phyloP scores from a whole-genome alignment of 2,329 filamentous ascomycete species.

The Huntiella decipiens region DNA sequence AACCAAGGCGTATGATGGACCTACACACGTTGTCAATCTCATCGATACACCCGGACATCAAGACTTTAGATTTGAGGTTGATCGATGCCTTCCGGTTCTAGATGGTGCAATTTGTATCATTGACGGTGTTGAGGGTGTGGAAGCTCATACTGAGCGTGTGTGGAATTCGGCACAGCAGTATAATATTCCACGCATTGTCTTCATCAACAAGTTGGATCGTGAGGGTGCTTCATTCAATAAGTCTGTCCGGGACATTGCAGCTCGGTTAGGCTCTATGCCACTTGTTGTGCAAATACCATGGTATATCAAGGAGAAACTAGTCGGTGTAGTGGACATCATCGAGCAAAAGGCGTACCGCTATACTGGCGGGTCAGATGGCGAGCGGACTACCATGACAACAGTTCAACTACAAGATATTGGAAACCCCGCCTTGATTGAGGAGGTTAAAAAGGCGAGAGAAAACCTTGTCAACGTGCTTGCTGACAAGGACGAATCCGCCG shows the following conservation, averaged over 20 bases:
- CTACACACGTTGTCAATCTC: constrained; percentile 49
- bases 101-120: constrained; percentile 87
- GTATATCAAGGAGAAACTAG: constrained; percentile 68
- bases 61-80: constrained; percentile 92
- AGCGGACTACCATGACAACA: constrained; percentile 22
- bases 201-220: constrained; percentile 62
- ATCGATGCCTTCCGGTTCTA: constrained; percentile 71
- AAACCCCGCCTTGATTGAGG: constrained; percentile 21
- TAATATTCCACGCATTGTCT: constrained; percentile 61
- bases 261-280: constrained; percentile 64
- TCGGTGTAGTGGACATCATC: constrained; percentile 71
- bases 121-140: constrained; percentile 81
- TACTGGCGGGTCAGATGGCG: constrained; percentile 22
- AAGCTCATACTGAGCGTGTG: constrained; percentile 92
- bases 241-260: constrained; percentile 70
- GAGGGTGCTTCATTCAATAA: constrained; percentile 63
- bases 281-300: constrained; percentile 89
- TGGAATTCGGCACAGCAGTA: constrained; percentile 83
- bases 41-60: constrained; percentile 96
- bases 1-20: not conserved
- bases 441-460: constrained; percentile 57
- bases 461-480: constrained; percentile 69
- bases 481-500: constrained; percentile 70
- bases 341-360: constrained; percentile 58
- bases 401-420: constrained; percentile 13